These are phyloP conservation scores for Globisporangium abappressorium DNA, from an alignment of 352 stramenopile species.

Conservation along the genomic window DNA sequence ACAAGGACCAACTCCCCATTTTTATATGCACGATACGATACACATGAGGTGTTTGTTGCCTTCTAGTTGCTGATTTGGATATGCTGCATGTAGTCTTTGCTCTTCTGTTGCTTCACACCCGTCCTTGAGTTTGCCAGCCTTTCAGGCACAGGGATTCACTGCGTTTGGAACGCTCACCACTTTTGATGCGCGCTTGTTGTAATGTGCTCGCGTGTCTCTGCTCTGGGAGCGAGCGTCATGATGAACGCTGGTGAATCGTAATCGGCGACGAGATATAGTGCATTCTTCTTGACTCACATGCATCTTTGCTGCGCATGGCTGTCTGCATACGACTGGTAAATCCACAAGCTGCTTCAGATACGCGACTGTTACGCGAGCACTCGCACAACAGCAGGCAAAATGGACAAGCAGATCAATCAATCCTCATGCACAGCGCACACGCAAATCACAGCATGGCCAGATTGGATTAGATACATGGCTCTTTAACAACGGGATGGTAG, in stretches of 20 bases:
- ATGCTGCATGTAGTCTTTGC: no score
- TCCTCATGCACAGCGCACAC: no score
- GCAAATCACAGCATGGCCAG: background rate
- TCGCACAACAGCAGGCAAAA: background rate
- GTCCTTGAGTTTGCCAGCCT: no score
- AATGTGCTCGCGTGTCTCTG: no score
- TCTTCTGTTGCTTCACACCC: background rate
- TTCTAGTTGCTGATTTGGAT: no score
- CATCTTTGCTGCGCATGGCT: background rate
- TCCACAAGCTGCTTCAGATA: background rate
- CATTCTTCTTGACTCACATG: background rate
- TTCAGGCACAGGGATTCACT: no score
- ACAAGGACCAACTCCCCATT: background rate
- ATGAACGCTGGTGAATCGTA: no score
- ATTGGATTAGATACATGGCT: background rate
- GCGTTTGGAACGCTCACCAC: no score
- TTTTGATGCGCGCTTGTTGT: no score
- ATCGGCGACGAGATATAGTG: no score
- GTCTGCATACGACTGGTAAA: background rate
- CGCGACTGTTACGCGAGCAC: background rate
- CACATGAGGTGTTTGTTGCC: no score
- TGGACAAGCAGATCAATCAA: background rate
- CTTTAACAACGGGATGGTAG: background rate
- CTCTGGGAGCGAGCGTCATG: no score
- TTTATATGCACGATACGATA: conserved; percentile 2